Evolutionary conservation across 1,139 yeast species (phyloP).

Genomic region (Sugiyamaella novakii): DNA sequence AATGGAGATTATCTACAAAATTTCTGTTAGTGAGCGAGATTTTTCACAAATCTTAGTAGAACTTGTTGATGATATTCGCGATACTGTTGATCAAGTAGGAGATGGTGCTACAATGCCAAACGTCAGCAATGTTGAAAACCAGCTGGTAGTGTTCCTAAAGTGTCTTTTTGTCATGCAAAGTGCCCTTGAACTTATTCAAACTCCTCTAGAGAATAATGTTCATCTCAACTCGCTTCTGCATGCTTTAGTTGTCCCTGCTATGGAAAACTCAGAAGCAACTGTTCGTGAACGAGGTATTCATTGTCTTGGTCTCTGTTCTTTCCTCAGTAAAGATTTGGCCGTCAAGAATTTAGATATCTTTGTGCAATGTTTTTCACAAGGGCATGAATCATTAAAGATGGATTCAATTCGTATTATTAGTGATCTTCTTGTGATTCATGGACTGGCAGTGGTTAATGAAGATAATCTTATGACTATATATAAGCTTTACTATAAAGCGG

Average conservation of each 20-base stretch:
- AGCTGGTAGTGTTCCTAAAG: conserved; percentile 50
- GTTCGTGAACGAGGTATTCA: conserved; percentile 69
- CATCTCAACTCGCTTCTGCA: conserved; percentile 73
- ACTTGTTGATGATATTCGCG: conserved; percentile 75
- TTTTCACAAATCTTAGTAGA: conserved; percentile 85
- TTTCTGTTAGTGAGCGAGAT: conserved; percentile 80
- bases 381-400: conserved; percentile 61
- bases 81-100: conserved; percentile 47
- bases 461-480: conserved; percentile 64
- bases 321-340: conserved; percentile 67
- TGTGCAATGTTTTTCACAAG: conserved; percentile 64
- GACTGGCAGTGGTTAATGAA: conserved; percentile 63
- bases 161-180: conserved; percentile 73
- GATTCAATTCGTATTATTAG: conserved; percentile 70
- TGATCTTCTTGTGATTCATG: conserved; percentile 79
- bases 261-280: conserved; percentile 60
- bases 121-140: conserved; percentile 37
- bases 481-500: conserved; percentile 66
- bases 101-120: too few species aligned
- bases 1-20: conserved; percentile 64
- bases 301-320: conserved; percentile 78
- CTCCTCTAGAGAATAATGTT: conserved; percentile 65
- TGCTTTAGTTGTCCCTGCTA: conserved; percentile 81
- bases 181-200: conserved; percentile 67
- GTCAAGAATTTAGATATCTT: conserved; percentile 54